Conservation (phyloP, 2,329 filamentous ascomycete species). For the Fusarium napiforme region DNA sequence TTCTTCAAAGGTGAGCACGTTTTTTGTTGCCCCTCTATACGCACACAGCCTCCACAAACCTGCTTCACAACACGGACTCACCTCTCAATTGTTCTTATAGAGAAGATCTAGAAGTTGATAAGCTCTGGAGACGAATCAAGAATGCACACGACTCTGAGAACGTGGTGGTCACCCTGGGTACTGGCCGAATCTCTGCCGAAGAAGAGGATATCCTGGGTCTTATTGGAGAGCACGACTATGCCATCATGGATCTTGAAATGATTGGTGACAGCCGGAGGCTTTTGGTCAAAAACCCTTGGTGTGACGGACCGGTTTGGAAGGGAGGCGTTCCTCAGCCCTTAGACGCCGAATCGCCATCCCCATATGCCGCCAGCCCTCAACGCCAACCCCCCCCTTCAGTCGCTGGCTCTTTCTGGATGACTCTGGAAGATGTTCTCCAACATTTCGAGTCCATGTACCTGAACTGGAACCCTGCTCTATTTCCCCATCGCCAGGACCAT, state of each 20-base stretch:
- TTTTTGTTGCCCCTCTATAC: background rate
- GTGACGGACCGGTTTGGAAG: constrained; percentile 80
- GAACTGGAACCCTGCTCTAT: constrained; percentile 94
- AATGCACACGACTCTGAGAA: constrained; percentile 80
- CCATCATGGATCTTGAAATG: constrained; percentile 81
- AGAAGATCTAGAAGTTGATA: constrained; percentile 79
- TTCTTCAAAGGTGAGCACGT: constrained; percentile 74
- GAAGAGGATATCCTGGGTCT: constrained; percentile 86
- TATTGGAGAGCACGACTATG: constrained; percentile 93
- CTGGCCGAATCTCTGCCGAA: constrained; percentile 79
- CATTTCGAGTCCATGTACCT: constrained; percentile 96
- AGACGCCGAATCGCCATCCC: background rate
- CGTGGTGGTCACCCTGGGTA: constrained; percentile 89
- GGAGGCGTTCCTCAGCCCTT: constrained; percentile 45
- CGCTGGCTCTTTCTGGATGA: constrained; percentile 92
- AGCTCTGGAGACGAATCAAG: constrained; percentile 81
- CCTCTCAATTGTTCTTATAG: constrained; percentile 53
- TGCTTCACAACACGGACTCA: background rate
- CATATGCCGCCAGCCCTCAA: constrained; percentile 15
- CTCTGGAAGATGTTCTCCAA: constrained; percentile 85
- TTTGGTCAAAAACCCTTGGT: constrained; percentile 96
- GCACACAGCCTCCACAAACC: background rate
- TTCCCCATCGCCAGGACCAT: constrained; percentile 83
- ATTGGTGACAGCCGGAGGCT: constrained; percentile 71
- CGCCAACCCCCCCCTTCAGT: constrained; percentile 26